Evolutionary conservation across 2,329 filamentous ascomycete species (phyloP), one percentile per base, ranked within the genome.

Genomic region (Apiospora phragmitis): DNA sequence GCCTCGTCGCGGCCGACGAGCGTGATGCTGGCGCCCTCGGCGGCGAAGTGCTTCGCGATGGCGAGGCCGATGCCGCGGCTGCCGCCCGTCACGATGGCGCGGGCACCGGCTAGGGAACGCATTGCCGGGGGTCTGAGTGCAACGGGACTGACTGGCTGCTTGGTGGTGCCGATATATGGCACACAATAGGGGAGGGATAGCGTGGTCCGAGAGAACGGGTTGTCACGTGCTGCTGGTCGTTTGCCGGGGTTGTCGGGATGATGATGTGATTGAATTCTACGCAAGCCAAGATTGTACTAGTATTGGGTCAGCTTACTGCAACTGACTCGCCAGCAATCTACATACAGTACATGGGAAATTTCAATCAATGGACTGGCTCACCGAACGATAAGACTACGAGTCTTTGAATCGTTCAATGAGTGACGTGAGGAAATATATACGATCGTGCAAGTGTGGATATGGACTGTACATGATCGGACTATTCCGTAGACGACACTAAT

Each of bases 61-160:
- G 89, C 88, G 55, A 86, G 83, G 62, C 93, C 93, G 74, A 94
- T 94, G 69, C 91, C 89, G 26, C 91, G 89, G 59, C 91, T 92
- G 26, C 87, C 92, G 66, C 93, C 93, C 2, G 92, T 92, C 68
- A 94, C 85, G 77, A 93, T 83, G 78, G 84, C 87, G 71, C 83
- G 85, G 73, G 87, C 87, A 70, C 85, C 85, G 55, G 76, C 76
- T 70, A 89, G 80, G 68, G 79, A 76, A 29, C 70, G 76, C 72
- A 81, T 70, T 59, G 73, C 71, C 67, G 18, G 41, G 68, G 38
- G 14, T 41, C 26, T n/a, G 43, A 11, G 38, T 41, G 38, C 14
- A 21, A 43, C 42, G 42, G 18, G n/a, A n/a, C n/a, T n/a, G n/a
- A 43, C 16, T 18, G 21, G 43, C 43, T 45, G 11, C 11, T 21